Evolutionary conservation across 495 filamentous ascomycete genomes (phyloP).

Genomic region (Paragyromitra xinjiangensis): DNA sequence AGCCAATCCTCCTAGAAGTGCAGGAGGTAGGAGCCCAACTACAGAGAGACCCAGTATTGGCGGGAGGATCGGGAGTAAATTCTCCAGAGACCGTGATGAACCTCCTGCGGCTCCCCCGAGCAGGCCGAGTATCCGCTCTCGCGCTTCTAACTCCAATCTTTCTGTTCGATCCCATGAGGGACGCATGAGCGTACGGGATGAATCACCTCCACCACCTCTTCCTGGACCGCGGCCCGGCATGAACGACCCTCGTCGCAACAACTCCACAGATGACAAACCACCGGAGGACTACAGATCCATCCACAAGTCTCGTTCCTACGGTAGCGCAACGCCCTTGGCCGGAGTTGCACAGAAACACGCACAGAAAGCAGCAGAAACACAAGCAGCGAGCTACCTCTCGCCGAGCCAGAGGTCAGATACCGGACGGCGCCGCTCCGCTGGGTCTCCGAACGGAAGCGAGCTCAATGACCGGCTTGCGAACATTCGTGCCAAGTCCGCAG

Average conservation of each 20-base stretch:
- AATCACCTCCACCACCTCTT: slow-evolving; percentile 55
- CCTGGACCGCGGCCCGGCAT: slow-evolving; percentile 52
- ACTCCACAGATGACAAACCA: background rate
- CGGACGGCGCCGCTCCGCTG: slow-evolving; percentile 18
- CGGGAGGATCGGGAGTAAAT: slow-evolving; percentile 20
- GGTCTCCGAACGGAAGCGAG: slow-evolving; percentile 6
- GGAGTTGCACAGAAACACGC: slow-evolving; percentile 33
- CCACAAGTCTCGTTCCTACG: slow-evolving; percentile 39
- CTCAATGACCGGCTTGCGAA: slow-evolving; percentile 36
- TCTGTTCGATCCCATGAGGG: slow-evolving; percentile 32
- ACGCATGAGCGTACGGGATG: slow-evolving; percentile 34
- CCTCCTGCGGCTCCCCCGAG: slow-evolving; percentile 36
- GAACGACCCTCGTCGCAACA: slow-evolving; percentile 35
- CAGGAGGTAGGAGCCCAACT: slow-evolving; percentile 11
- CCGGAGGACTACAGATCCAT: slow-evolving; percentile 34
- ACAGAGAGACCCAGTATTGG: slow-evolving; percentile 6
- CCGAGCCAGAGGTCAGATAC: slow-evolving; percentile 3
- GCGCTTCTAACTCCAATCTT: slow-evolving; percentile 29
- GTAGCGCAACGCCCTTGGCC: slow-evolving; percentile 41
- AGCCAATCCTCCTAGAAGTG: slow-evolving; percentile 11
- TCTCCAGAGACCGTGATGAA: slow-evolving; percentile 14
- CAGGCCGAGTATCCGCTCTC: slow-evolving; percentile 40
- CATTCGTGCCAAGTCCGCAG: slow-evolving; percentile 20
- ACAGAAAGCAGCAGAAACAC: slow-evolving; percentile 13
- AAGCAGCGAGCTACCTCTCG: slow-evolving; percentile 16